Percentiles rank a stretch among this genome's conserved stretches.
These are phyloP conservation scores for Triticum monococcum DNA, from an alignment of 176 grass and related monocot genomes.

Conservation along the genomic window DNA sequence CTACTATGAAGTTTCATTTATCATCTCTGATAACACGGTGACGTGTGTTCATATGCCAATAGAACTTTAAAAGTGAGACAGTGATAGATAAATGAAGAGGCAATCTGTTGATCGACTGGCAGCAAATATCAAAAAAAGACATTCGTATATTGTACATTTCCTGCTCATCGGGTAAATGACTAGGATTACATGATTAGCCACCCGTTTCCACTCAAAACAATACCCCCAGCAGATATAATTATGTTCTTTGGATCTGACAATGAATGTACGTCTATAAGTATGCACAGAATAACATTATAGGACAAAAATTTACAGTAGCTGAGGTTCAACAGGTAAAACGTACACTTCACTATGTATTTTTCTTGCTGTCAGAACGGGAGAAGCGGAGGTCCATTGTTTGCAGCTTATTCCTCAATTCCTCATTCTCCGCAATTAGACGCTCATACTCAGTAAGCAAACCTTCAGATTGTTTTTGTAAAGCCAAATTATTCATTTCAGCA, in stretches of 20 bases:
- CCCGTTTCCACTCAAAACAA: neutral
- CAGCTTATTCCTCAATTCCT: slow-evolving; percentile 53
- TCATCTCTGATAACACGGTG: no score
- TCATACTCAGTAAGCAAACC: slow-evolving; percentile 75
- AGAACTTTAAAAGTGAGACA: no score
- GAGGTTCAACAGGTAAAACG: neutral
- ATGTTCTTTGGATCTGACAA: neutral
- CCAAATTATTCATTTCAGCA: slow-evolving; percentile 39
- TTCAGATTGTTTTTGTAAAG: slow-evolving; percentile 76
- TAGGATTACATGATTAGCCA: no score
- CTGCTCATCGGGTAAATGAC: no score
- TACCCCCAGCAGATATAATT: neutral
- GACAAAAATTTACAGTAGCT: slow-evolving; percentile 21
- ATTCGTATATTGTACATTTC: no score
- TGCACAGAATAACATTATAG: neutral
- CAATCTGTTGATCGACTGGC: no score
- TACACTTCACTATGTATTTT: slow-evolving; percentile 38
- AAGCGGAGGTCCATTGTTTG: slow-evolving; percentile 51
- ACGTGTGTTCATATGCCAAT: no score
- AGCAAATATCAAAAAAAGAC: no score
- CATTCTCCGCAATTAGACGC: slow-evolving; percentile 70
- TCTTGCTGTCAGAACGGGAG: slow-evolving; percentile 69
- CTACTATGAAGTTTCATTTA: no score
- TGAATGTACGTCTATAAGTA: neutral
- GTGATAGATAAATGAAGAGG: no score